Percentiles rank a stretch among this genome's conserved stretches.
Evolutionary conservation across 2,329 filamentous ascomycete species (phyloP).

Genomic region (Gaeumannomyces sp.): DNA sequence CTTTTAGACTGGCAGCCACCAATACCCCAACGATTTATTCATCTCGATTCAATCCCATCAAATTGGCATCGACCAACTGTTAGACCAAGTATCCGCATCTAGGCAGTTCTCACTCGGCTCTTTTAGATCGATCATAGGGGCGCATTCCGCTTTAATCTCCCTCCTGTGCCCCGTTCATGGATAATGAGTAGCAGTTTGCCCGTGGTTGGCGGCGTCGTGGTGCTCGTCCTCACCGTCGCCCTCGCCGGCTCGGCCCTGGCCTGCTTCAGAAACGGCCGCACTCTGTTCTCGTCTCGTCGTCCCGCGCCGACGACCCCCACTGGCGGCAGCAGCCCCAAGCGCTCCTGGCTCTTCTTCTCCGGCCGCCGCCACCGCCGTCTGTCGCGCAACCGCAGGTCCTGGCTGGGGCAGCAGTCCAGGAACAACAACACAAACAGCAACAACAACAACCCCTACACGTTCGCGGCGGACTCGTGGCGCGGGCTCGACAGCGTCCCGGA

Average conservation of each 20-base stretch:
- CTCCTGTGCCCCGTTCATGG: slow-evolving; percentile 2
- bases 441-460: neutral
- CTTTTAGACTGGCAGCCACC: neutral
- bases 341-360: neutral
- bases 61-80: neutral
- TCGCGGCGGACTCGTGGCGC: slow-evolving; percentile 7
- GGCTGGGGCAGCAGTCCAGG: neutral
- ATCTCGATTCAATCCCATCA: neutral
- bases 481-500: slow-evolving; percentile 4
- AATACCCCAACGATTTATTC: neutral
- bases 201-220: neutral
- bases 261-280: slow-evolving; percentile 2
- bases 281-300: neutral
- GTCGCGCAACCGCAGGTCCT: neutral
- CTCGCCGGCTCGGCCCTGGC: neutral
- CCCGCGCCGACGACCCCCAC: too few species aligned
- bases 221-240: neutral
- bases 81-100: neutral
- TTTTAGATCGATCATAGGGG: neutral
- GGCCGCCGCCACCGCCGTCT: neutral
- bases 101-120: neutral
- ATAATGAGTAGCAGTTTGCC: slow-evolving; percentile 7
- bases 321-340: too few species aligned
- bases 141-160: neutral
- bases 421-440: neutral